These are phyloP conservation scores for Zarea fungicola DNA, from an alignment of 2,329 filamentous ascomycete species.

Conservation along the genomic window DNA sequence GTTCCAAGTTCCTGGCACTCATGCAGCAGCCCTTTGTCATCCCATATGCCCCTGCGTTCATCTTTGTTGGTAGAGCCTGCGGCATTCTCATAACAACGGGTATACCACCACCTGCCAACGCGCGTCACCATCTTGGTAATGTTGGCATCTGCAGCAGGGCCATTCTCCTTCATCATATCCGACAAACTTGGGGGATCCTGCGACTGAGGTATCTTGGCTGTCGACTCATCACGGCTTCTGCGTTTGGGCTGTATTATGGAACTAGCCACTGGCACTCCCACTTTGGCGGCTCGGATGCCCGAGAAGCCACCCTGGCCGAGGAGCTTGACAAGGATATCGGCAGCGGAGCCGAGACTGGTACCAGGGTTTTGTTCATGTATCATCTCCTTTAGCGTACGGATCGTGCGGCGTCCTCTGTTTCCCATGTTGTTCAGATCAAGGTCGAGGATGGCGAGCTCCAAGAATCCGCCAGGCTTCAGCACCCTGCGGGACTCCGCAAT, in stretches of 20 bases:
- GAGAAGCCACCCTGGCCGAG: slow-evolving; percentile 66
- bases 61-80: slow-evolving; percentile 41
- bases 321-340: slow-evolving; percentile 58
- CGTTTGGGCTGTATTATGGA: slow-evolving; percentile 31
- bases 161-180: slow-evolving; percentile 67
- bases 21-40: slow-evolving; percentile 64
- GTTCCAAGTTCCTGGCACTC: slow-evolving; percentile 87
- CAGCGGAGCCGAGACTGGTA: slow-evolving; percentile 54
- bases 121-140: slow-evolving; percentile 90
- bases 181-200: slow-evolving; percentile 53
- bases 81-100: slow-evolving; percentile 77
- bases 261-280: slow-evolving; percentile 69
- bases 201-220: slow-evolving; percentile 20
- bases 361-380: slow-evolving; percentile 57
- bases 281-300: slow-evolving; percentile 68
- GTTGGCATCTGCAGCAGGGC: slow-evolving; percentile 68
- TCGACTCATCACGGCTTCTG: slow-evolving; percentile 15
- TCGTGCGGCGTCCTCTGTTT: slow-evolving; percentile 59
- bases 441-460: slow-evolving; percentile 75
- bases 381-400: slow-evolving; percentile 66
- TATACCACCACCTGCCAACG: slow-evolving; percentile 96
- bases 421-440: slow-evolving; percentile 82
- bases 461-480: slow-evolving; percentile 68
- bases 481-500: slow-evolving; percentile 73
- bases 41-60: slow-evolving; percentile 63